These are phyloP conservation scores for Strobilomyces confusus DNA, from an alignment of 768 basidiomycete genomes.

Conservation along the genomic window DNA sequence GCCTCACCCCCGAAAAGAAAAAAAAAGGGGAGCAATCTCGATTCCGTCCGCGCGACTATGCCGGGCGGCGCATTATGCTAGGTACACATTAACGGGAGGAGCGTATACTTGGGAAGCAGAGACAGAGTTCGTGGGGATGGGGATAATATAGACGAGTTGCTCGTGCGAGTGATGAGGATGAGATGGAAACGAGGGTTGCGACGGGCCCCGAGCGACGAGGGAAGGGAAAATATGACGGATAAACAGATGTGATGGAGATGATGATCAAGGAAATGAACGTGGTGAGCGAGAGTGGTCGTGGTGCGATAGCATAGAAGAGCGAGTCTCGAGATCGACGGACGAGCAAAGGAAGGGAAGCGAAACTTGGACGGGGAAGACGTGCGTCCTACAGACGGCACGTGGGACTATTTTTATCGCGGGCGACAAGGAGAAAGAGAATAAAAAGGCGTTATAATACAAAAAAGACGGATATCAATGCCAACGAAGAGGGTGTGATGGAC, in stretches of 20 bases:
- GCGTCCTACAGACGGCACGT: slow-evolving; percentile 1
- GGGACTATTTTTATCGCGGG: slow-evolving; percentile 10
- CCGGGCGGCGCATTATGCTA: slow-evolving; percentile 22
- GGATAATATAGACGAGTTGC: too few species aligned
- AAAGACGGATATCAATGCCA: slow-evolving; percentile 9
- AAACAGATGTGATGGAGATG: slow-evolving; percentile 8
- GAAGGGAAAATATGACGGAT: slow-evolving; percentile 9
- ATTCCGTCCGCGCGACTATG: slow-evolving; percentile 2
- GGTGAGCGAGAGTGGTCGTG: slow-evolving; percentile 1
- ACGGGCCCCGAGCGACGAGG: neutral
- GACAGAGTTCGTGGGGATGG: neutral
- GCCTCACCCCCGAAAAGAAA: neutral
- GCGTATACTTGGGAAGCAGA: neutral
- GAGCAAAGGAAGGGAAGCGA: slow-evolving; percentile 8
- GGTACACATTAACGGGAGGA: slow-evolving; percentile 25
- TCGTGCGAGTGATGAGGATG: neutral
- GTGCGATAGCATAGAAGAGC: slow-evolving; percentile 13
- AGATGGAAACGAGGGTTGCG: neutral
- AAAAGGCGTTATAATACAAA: slow-evolving; percentile 8
- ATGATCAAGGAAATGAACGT: slow-evolving; percentile 6
- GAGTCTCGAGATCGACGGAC: slow-evolving; percentile 8
- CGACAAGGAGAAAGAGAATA: neutral
- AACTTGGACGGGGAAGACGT: neutral
- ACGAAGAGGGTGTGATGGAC: slow-evolving; percentile 1
- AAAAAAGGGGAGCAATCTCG: neutral